Percentiles rank a stretch among this genome's conserved stretches.
These are phyloP conservation scores for Apiospora sp. DNA, from an alignment of 2,329 filamentous ascomycete genomes.

Conservation along the genomic window DNA sequence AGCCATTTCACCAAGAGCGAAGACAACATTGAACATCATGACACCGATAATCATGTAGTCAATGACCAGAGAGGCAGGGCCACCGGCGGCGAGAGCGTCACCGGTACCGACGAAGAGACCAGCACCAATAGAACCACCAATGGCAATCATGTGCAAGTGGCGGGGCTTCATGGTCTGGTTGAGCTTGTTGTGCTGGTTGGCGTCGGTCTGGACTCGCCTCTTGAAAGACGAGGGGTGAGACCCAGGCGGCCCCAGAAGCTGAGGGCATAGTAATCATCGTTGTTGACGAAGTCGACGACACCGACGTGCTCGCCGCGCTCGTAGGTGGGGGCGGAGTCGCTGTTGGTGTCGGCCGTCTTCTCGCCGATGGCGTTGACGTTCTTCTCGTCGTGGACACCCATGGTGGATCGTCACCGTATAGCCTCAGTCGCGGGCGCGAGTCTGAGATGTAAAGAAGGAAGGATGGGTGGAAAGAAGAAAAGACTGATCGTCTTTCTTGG, in stretches of 20 bases:
- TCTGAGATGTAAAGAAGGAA: not conserved
- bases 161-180: constrained; percentile 38
- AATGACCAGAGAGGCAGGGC: constrained; percentile 74
- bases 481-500: constrained; percentile 19
- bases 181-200: constrained; percentile 24
- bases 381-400: constrained; percentile 17
- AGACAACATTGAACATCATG: constrained; percentile 84
- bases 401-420: constrained; percentile 6
- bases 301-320: constrained; percentile 16
- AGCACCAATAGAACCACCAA: constrained; percentile 78
- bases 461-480: constrained; percentile 1
- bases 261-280: constrained; percentile 21
- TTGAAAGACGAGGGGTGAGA: constrained; percentile 21
- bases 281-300: constrained; percentile 23
- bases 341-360: constrained; percentile 21
- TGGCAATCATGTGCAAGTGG: constrained; percentile 69
- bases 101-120: constrained; percentile 77
- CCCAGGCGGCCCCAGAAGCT: constrained; percentile 24
- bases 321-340: constrained; percentile 12
- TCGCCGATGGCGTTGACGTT: constrained; percentile 20
- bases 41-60: constrained; percentile 74
- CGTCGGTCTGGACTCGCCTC: not conserved
- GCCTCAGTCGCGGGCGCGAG: not conserved
- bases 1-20: constrained; percentile 83
- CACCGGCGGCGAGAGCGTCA: constrained; percentile 59